Base-by-base conservation (phyloP, 768 basidiomycete genomes). In the Termitomyces sp. region DNA sequence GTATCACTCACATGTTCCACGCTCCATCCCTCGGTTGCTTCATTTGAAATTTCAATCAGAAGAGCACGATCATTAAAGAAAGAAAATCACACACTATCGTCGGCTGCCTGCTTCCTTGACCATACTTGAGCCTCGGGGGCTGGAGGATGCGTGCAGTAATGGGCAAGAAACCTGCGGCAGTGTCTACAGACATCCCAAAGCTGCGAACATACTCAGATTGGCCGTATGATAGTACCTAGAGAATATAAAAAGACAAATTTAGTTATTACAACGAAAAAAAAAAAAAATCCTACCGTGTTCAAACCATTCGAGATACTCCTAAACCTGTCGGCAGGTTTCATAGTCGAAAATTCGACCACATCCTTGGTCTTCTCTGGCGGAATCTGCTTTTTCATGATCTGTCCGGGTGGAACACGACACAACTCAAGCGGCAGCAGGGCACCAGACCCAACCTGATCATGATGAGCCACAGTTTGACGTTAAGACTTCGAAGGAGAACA, bases 321-420 rank as follows among this genome's bases (percentile, higher is more conserved):
- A 8, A 91, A 74, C 10, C 86, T 79, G 0, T 85, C 82, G 0
- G 62, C 55, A 0, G 89, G 89, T 43, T 67, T 78, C 72, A 82
- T 84, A 0, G 85, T 87, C 0, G 89, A 78, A 58, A 91, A 91
- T 0, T 76, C 75, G 0, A 90, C 74, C 3, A 91, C 78, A 1
- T 78, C 75, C 50, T 77, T 79, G 0, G 84, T 84, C 63, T 84
- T 84, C 44, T 89, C 85, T 0, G 82, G 73, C 0, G 88, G 87
- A 0, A 92, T 73, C 49, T 87, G 83, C 60, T 86, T 88, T 42
- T 82, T 77, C 77, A 87, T 83, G 40, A 89, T 80, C 62, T 91
- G 89, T 0, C 88, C 89, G 0, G 75, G 65, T 0, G 78, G 74
- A 3, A 91, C 84, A 0, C 65, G 68, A 63, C 89, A 91, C 1